Evolutionary conservation across 2,329 filamentous ascomycete species (phyloP), one percentile per base, ranked within the genome.

Genomic region (Hypoxylon sp.): DNA sequence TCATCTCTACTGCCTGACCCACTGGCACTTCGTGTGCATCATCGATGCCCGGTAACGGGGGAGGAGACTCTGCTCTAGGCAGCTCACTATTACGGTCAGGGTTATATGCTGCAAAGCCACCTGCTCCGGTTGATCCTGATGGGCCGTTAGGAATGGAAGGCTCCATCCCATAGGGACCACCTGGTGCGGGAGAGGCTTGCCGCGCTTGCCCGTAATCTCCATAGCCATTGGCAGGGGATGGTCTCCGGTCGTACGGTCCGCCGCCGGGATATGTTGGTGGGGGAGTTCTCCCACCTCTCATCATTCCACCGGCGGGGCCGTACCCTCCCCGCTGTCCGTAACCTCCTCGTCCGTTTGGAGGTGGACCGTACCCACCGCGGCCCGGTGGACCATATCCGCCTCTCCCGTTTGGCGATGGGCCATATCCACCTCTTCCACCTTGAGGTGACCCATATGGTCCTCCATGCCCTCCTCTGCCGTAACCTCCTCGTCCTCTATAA

Each of bases 1-100:
- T 90, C 91, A 96, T 94, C 75, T 95, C 93, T 55, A 93, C 85
- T 2, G 90, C 88, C 72, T 90, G 89, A 8, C 88, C 88, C 11
- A 88, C 76, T 32, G 75, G 70, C n/a, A 72, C 67, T 48, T 70
- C 56, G 39, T 48, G 58, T 15, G 76, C 69, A 59, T 79, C 73
- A 43, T 80, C 77, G 47, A 78, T 74, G 39, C 79, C 81, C 2
- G 85, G 82, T 19, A 89, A 75, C 5, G 89, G 89, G 15, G 89
- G 88, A 7, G 87, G 87, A 1, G 87, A 89, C 70, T 89, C 87
- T 8, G 87, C 88, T 65, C 87, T 82, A 1, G 87, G 85, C 20
- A 89, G 75, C 50, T 80, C 79, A 34, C 78, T 75, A 10, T 65
- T 74, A 17, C 76, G 73, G n/a, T 81, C 77, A 1, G 79, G 76